These are phyloP conservation scores for Penicillium sp. DNA, from an alignment of 2,329 filamentous ascomycete species.

Conservation along the genomic window DNA sequence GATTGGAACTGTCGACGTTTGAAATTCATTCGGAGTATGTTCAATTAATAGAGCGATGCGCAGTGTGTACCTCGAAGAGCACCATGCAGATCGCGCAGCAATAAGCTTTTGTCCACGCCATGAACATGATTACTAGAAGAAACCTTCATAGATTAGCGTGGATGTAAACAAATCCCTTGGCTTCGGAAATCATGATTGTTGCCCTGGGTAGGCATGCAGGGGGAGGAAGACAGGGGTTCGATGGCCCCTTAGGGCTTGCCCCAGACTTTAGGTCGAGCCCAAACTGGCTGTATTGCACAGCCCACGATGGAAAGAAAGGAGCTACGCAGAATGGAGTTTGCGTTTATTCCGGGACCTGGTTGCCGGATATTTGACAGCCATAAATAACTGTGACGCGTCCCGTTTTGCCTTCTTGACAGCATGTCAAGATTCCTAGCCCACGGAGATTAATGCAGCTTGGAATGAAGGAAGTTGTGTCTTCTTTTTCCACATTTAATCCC, in stretches of 20 bases:
- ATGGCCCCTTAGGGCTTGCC: not conserved
- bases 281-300: not conserved
- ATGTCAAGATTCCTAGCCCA: conserved; percentile 13
- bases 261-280: not conserved
- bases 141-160: not conserved
- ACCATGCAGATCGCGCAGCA: not conserved
- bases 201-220: not conserved
- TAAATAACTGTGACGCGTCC: not conserved
- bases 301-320: not conserved
- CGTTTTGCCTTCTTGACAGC: conserved; percentile 5
- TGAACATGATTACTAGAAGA: not conserved
- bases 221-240: not conserved
- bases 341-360: not conserved
- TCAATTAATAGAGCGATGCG: not conserved
- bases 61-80: not conserved
- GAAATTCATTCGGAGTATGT: too few species aligned
- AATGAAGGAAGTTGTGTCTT: conserved; percentile 15
- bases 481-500: conserved; percentile 1
- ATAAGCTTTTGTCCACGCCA: not conserved
- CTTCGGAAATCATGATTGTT: not conserved
- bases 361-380: not conserved
- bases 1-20: not conserved
- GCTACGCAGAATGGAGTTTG: not conserved
- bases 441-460: conserved; percentile 15
- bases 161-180: conserved; percentile 4